Evolutionary conservation across 176 grass and related monocot species (phyloP).

Genomic region (Paspalum notatum): DNA sequence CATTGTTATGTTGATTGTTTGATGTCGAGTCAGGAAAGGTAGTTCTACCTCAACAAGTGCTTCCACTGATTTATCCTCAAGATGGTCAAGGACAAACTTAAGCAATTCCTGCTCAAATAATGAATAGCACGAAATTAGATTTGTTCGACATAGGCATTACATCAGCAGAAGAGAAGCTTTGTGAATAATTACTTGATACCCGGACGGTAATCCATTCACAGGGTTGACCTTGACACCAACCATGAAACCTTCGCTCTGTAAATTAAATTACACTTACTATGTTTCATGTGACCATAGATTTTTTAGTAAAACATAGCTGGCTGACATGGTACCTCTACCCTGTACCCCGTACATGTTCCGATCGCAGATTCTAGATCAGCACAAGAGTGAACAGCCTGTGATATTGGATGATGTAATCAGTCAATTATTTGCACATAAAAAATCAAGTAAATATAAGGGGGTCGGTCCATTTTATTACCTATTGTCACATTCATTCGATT

Average conservation of each 20-base stretch:
- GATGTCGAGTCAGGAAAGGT: background rate
- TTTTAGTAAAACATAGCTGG: background rate
- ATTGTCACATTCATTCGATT: too few relatives aligned
- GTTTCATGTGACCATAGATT: conserved; percentile 7
- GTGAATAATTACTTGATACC: conserved; percentile 70
- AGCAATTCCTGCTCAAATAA: conserved; percentile 60
- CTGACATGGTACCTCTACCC: conserved; percentile 57
- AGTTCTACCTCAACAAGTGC: conserved; percentile 68
- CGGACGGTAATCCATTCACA: conserved; percentile 74
- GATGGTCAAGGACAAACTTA: conserved; percentile 72
- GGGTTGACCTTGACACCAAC: conserved; percentile 85
- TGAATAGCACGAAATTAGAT: conserved; percentile 24
- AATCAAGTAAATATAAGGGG: too few relatives aligned
- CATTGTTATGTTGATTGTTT: conserved; percentile 5
- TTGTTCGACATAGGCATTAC: background rate
- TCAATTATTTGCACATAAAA: too few relatives aligned
- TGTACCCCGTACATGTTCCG: conserved; percentile 83
- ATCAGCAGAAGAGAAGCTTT: conserved; percentile 26
- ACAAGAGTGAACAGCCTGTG: conserved; percentile 84
- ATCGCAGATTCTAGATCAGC: conserved; percentile 90
- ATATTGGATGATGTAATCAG: too few relatives aligned
- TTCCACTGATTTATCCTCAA: conserved; percentile 74
- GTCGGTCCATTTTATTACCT: too few relatives aligned
- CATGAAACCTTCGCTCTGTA: conserved; percentile 91
- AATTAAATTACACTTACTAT: background rate